Evolutionary conservation across 2,329 filamentous ascomycete genomes (phyloP).

Genomic region (Colletotrichum aenigma): DNA sequence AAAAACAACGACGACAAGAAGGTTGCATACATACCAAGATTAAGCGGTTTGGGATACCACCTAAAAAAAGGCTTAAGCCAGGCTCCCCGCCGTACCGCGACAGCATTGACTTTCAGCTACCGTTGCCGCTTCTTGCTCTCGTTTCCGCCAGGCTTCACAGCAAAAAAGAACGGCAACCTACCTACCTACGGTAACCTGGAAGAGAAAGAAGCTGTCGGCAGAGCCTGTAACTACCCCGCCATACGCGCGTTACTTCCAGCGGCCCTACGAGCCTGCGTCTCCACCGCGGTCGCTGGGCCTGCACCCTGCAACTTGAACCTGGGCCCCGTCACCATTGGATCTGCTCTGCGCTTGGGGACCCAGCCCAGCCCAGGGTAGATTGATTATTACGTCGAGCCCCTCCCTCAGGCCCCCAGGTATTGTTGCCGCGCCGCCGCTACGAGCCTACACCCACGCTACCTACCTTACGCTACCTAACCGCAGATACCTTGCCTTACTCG

Average conservation of each 20-base stretch:
- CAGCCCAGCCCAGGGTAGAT: constrained; percentile 8
- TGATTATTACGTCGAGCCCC: constrained; percentile 18
- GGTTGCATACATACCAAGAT: not conserved
- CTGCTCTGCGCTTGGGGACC: constrained; percentile 6
- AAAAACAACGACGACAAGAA: not conserved
- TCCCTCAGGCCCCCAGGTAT: not conserved
- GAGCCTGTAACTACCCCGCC: constrained; percentile 15
- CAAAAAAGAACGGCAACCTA: not conserved
- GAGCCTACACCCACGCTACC: not conserved
- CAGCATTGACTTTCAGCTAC: not conserved
- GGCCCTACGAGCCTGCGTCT: not conserved
- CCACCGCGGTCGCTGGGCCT: not conserved
- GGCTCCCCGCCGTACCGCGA: not conserved
- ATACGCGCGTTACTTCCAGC: constrained; percentile 18
- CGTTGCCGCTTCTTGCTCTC: not conserved
- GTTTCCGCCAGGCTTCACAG: not conserved
- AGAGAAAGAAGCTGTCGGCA: not conserved
- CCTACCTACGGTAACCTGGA: not conserved
- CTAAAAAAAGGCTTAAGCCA: not conserved
- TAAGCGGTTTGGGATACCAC: not conserved
- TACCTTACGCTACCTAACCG: not conserved
- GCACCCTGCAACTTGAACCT: not conserved
- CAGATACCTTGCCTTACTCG: not conserved
- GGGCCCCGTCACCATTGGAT: constrained; percentile 11
- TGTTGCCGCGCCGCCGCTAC: not conserved